Evolutionary conservation across 371 early-diverging fungal genomes (phyloP).

Genomic region (Mycotypha africana): DNA sequence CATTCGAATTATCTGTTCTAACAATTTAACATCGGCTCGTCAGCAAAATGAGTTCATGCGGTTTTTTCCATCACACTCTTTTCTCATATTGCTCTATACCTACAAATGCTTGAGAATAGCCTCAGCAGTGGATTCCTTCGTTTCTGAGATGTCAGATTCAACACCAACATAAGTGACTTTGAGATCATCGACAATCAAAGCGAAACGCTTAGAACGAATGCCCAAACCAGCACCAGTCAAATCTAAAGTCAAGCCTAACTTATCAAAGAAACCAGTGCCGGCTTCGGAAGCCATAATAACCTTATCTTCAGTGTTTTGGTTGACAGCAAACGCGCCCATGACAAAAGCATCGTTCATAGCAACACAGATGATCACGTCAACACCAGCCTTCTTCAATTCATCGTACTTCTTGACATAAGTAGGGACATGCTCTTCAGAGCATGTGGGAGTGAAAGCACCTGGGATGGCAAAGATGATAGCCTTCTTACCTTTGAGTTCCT

Average conservation of each 20-base stretch:
- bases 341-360: constrained; percentile 62
- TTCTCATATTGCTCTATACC: neutral
- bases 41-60: too few relatives aligned
- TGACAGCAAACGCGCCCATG: constrained; percentile 70
- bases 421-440: constrained; percentile 73
- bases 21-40: too few relatives aligned
- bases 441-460: constrained; percentile 79
- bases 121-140: constrained; percentile 30
- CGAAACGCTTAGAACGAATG: constrained; percentile 60
- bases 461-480: constrained; percentile 80
- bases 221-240: constrained; percentile 34
- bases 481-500: constrained; percentile 68
- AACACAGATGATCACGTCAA: constrained; percentile 59
- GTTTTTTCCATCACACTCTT: too few relatives aligned
- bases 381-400: constrained; percentile 62
- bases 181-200: constrained; percentile 67
- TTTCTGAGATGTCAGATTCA: constrained; percentile 40
- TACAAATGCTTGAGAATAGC: constrained; percentile 21
- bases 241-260: constrained; percentile 61
- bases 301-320: constrained; percentile 49
- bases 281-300: constrained; percentile 72
- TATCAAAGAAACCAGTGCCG: constrained; percentile 54
- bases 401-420: constrained; percentile 45
- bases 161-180: constrained; percentile 72
- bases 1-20: too few relatives aligned